These are phyloP conservation scores for Trametes cinnabarina DNA, from an alignment of 768 basidiomycete species.

Conservation along the genomic window DNA sequence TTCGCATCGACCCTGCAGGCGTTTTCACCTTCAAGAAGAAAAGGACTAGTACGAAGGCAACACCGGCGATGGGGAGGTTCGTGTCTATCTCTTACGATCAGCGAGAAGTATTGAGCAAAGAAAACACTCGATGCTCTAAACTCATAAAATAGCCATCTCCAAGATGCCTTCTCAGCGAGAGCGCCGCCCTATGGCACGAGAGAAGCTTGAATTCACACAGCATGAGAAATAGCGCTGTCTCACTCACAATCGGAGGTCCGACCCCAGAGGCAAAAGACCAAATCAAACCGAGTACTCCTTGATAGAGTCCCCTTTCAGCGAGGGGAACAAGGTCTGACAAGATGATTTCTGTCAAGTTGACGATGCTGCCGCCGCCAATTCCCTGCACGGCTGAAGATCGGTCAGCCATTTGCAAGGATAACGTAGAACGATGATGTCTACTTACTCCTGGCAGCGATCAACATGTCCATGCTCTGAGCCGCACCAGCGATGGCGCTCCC, in stretches of 20 bases:
- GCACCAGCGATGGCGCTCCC: conserved; percentile 39
- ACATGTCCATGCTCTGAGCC: conserved; percentile 36
- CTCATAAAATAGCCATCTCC: conserved; percentile 24
- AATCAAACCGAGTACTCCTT: not conserved
- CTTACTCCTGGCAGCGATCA: conserved; percentile 34
- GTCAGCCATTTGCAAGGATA: not conserved
- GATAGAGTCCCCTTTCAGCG: conserved; percentile 31
- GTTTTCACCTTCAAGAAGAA: conserved; percentile 15
- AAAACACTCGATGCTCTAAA: too few relatives aligned
- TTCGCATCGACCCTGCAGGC: conserved; percentile 19
- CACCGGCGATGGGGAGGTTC: conserved; percentile 4
- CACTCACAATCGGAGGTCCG: not conserved
- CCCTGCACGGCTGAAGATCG: conserved; percentile 13
- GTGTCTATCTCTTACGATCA: not conserved
- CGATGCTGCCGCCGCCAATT: conserved; percentile 18
- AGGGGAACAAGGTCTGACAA: conserved; percentile 20
- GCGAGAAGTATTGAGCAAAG: too few relatives aligned
- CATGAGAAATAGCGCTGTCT: not conserved
- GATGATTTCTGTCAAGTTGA: conserved; percentile 17
- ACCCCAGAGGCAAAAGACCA: not conserved
- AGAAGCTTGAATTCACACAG: not conserved
- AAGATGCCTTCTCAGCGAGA: conserved; percentile 20
- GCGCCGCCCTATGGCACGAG: conserved; percentile 20
- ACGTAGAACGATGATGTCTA: not conserved
- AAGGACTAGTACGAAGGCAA: conserved; percentile 6